phyloP scores from a whole-genome alignment of 148 eudicot genomes.

The Cornus kousa region DNA sequence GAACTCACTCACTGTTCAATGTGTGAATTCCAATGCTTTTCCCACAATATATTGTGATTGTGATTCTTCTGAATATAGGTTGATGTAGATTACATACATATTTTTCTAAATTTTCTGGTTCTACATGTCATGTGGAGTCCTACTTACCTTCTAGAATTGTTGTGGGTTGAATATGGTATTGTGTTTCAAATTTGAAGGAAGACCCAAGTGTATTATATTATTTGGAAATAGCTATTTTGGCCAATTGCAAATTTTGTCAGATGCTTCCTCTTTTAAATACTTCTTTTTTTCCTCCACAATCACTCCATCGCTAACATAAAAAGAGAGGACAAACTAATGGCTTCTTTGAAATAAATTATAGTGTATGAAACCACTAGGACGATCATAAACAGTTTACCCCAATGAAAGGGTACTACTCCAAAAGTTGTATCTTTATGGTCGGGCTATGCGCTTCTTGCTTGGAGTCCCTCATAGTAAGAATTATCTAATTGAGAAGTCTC shows the following conservation, averaged over 20 bases:
- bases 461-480: neutral
- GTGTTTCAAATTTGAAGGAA: no score
- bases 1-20: neutral
- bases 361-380: neutral
- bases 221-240: no score
- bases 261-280: no score
- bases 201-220: no score
- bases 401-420: neutral
- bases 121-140: neutral
- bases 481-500: neutral
- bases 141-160: no score
- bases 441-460: neutral
- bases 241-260: no score
- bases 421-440: neutral
- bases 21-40: neutral
- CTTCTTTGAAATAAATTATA: no score
- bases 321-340: no score
- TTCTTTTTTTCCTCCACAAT: neutral
- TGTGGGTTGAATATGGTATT: no score
- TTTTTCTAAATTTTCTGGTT: neutral
- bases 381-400: neutral
- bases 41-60: no score
- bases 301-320: neutral
- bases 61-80: neutral
- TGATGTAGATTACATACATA: neutral